Base-by-base conservation (phyloP, 2,329 filamentous ascomycete species). In the Plenodomus lindquistii region DNA sequence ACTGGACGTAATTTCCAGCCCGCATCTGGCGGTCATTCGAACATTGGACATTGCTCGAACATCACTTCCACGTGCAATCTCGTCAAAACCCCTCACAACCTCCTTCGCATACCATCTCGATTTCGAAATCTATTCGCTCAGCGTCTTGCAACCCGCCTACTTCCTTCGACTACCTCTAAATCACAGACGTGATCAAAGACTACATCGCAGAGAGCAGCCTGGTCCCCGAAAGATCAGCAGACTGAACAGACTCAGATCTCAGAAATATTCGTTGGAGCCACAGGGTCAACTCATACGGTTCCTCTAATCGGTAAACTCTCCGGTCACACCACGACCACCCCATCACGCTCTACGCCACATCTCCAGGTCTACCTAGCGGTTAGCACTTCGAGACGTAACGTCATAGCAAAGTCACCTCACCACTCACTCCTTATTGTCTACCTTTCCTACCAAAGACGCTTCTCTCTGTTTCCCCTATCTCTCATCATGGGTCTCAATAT, bases 291-390 rank as follows among this genome's bases (percentile, higher is more conserved):
- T 52, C 65, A 50, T 62, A 70, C 68, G 68, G 65, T 70, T 69
- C 68, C 61, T 72, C 70, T 69, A 31, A 72, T 63, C 66, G 68
- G 70, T 69, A 66, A 66, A 66, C 54, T 60, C 59, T 61, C 64
- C 48, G 65, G 65, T 73, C 71, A 73, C 70, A 50, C 70, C 70
- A 73, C 70, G 65, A 71, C 63, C 68, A 71, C 60, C 55, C 57
- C 52, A 69, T 62, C 59, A 57, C 63, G 61, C 60, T 57, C 59
- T 67, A 57, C 59, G 55, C 55, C 61, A 63, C 66, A 46, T 54
- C 58, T 68, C 62, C 48, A 55, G 62, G 63, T 69, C 62, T 64
- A 69, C 67, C 59, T 65, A 54, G 53, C 62, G 66, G 67, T 67
- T 50, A 67, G 62, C 59, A 67, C 65, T 66, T 64, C 65, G 60